These are phyloP conservation scores for Avena atlantica DNA, from an alignment of 176 grass and related monocot species.

Conservation along the genomic window DNA sequence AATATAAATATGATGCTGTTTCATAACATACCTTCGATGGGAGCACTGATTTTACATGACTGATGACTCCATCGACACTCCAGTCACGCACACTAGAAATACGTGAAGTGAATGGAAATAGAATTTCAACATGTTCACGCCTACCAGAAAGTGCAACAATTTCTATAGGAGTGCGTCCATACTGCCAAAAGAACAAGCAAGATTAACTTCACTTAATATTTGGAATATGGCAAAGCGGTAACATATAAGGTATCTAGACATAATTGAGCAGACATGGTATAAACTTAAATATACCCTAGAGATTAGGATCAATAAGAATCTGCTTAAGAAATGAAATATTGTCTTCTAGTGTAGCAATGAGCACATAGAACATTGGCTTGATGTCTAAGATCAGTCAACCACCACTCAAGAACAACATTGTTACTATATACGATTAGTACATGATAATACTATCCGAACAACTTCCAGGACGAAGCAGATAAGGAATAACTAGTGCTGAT, in stretches of 20 bases:
- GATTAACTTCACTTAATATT: not conserved
- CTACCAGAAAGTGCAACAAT: constrained; percentile 11
- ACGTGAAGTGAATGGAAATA: constrained; percentile 28
- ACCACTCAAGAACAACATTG: not conserved
- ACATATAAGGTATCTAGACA: not conserved
- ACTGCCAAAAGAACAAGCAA: not conserved
- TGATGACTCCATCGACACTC: constrained; percentile 43
- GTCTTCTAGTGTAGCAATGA: not conserved
- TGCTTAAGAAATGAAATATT: too few species aligned
- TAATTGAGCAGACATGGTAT: not conserved
- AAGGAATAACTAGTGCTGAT: not conserved
- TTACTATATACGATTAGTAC: not conserved
- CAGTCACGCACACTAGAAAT: not conserved
- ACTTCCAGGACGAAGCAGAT: not conserved
- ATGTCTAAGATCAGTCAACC: not conserved
- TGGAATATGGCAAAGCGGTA: not conserved
- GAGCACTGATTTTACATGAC: constrained; percentile 1
- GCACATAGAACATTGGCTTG: not conserved
- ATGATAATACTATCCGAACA: not conserved
- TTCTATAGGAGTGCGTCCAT: constrained; percentile 6
- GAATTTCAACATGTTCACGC: not conserved
- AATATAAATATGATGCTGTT: not conserved
- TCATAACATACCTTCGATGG: not conserved
- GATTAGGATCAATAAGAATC: too few species aligned
- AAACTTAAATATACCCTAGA: not conserved